Conservation (phyloP, 2,329 filamentous ascomycete genomes). For the Trichoderma gracile region DNA sequence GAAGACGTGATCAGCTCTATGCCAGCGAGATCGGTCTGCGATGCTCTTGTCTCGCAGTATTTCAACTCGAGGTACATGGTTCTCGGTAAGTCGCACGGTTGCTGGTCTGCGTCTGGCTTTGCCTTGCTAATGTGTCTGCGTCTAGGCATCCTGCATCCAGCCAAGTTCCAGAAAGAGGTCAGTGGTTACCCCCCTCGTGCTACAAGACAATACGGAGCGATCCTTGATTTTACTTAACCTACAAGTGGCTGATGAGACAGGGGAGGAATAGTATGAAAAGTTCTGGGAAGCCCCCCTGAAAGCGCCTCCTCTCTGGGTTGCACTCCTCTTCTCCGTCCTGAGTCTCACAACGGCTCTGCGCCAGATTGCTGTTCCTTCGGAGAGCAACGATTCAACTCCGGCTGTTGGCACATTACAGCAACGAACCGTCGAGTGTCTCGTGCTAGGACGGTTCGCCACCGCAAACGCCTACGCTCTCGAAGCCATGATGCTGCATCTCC, state of each 20-base stretch:
- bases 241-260: background rate
- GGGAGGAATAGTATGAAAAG: background rate
- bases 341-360: conserved; percentile 1
- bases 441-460: background rate
- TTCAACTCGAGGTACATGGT: conserved; percentile 13
- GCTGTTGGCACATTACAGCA: background rate
- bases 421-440: background rate
- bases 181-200: background rate
- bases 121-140: background rate
- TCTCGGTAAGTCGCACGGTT: background rate
- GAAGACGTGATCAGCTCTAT: background rate
- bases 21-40: background rate
- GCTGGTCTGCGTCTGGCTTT: background rate
- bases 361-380: background rate
- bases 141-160: conserved; percentile 10
- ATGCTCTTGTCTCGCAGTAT: conserved; percentile 6
- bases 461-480: conserved; percentile 9
- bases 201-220: too few species aligned
- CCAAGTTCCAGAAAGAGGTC: conserved; percentile 15
- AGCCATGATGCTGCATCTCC: background rate
- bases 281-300: conserved; percentile 12
- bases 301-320: conserved; percentile 9
- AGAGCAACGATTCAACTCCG: background rate
- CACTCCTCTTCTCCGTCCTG: conserved; percentile 1
- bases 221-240: too few species aligned